Base-by-base conservation (phyloP, 345 rosid genomes). In the Gynandropsis gynandra region DNA sequence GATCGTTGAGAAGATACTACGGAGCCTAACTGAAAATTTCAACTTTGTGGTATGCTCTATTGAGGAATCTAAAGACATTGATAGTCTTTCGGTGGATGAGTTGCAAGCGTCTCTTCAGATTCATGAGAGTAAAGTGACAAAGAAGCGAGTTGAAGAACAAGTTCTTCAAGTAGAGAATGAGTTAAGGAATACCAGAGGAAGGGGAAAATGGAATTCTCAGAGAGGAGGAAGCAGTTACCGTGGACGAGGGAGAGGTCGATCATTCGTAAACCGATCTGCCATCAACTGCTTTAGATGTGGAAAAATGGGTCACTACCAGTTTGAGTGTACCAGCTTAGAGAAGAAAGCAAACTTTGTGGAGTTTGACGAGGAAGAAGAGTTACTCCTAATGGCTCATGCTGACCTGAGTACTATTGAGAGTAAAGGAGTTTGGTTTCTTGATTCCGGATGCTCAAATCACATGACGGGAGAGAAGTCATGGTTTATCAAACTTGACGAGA, bases 391-490 rank as follows among this genome's bases (percentile, higher is more conserved):
- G n/a, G n/a, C n/a, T n/a, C n/a, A n/a, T n/a, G n/a, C n/a, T n/a
- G 24, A 47, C 8, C 4, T 35, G 31, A 15, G 52, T 27, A 7
- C 4, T 52, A 0, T 5, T 39, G 1, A 20, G 0, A 38, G 35
- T 8, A 20, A 52, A 1, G 6, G 10, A 4, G 9, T 14, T 0
- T 54, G 59, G 59, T 54, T 54, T 0, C 4, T 42, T 0, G 59
- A 54, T 0, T 40, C 29, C 0, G 44, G 56, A 0, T 51, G 44
- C 4, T 54, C 59, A 8, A 41, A 54, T 8, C 50, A 54, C 1
- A 54, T 54, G 49, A 54, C 59, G 0, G 40, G 59, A 11, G 40
- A 54, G 12, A 33, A 3, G 10, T 38, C 15, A 0, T 40, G 49
- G 49, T 42, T 55, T 7, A 12, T 6, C 1, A 4, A 16, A 0